A percentile compares a stretch with the other conserved stretches of the same genome.
Evolutionary conservation across 371 early-diverging fungal species (phyloP).

Genomic region (Mortierella sp.): DNA sequence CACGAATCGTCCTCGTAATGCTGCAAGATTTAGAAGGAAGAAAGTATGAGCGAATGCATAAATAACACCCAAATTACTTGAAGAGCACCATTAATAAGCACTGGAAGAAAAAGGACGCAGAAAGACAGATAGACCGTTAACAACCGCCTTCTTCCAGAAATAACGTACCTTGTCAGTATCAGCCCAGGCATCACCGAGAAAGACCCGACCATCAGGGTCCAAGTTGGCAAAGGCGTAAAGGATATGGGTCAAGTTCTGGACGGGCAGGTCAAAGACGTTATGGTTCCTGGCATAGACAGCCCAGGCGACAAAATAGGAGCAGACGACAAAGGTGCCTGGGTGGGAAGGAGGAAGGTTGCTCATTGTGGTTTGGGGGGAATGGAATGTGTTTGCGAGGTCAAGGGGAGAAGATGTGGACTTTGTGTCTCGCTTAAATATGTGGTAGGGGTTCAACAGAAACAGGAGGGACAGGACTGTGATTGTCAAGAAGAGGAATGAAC

Average conservation of each 20-base stretch:
- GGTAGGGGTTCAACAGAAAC: constrained; percentile 17
- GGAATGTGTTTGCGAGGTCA: too few relatives aligned
- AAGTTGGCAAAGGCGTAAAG: constrained; percentile 94
- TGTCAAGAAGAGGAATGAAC: constrained; percentile 8
- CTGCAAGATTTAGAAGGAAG: constrained; percentile 10
- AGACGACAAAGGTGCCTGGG: constrained; percentile 54
- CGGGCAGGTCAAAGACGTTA: constrained; percentile 75
- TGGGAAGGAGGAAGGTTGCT: constrained; percentile 21
- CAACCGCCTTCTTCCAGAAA: neutral
- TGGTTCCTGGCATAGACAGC: constrained; percentile 82
- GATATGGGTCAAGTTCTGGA: constrained; percentile 81
- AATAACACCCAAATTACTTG: neutral
- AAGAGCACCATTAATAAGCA: neutral
- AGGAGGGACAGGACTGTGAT: neutral
- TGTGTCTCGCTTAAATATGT: constrained; percentile 10
- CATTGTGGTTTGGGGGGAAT: constrained; percentile 24
- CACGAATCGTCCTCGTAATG: constrained; percentile 70
- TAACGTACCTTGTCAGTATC: constrained; percentile 77
- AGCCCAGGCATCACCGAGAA: constrained; percentile 83
- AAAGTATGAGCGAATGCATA: neutral
- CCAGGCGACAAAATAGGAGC: constrained; percentile 76
- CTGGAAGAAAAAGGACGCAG: neutral
- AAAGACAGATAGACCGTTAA: neutral
- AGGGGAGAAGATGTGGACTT: too few relatives aligned
- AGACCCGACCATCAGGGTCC: constrained; percentile 72